Conservation (phyloP, 2,329 filamentous ascomycete genomes). For the Trichocomaceae sp. region DNA sequence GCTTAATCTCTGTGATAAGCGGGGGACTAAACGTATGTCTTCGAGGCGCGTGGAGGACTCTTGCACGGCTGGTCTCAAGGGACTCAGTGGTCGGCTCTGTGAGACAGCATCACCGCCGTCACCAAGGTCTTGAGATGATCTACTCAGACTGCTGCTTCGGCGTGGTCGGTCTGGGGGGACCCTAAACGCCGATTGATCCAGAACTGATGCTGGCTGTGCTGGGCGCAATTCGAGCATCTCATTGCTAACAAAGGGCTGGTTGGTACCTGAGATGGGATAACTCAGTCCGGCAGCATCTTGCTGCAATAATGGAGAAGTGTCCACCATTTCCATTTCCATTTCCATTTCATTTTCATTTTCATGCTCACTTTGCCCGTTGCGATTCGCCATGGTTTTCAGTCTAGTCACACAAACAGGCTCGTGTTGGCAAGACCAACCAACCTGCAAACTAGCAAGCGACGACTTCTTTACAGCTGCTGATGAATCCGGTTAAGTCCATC, state of each 20-base stretch:
- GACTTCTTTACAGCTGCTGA: neutral
- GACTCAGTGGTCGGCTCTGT: neutral
- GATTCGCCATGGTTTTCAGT: neutral
- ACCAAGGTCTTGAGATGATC: neutral
- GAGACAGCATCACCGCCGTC: neutral
- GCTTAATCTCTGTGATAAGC: slow-evolving; percentile 9
- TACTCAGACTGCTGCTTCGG: neutral
- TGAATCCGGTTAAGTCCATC: too few relatives aligned
- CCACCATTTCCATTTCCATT: neutral
- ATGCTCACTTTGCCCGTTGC: neutral
- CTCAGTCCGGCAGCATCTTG: neutral
- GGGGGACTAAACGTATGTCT: slow-evolving; percentile 6
- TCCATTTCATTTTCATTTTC: neutral
- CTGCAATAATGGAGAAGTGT: slow-evolving; percentile 9
- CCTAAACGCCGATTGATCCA: slow-evolving; percentile 5
- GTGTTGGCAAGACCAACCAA: neutral
- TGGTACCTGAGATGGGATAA: neutral
- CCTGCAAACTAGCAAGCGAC: neutral
- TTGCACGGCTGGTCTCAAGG: neutral
- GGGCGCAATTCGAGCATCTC: neutral
- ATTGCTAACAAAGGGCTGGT: neutral
- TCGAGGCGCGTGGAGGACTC: slow-evolving; percentile 7
- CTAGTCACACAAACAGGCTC: neutral
- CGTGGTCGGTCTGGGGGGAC: neutral
- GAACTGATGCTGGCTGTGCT: slow-evolving; percentile 4